phyloP scores from a whole-genome alignment of 2,329 filamentous ascomycete species.

The Pseudonectria buxi region DNA sequence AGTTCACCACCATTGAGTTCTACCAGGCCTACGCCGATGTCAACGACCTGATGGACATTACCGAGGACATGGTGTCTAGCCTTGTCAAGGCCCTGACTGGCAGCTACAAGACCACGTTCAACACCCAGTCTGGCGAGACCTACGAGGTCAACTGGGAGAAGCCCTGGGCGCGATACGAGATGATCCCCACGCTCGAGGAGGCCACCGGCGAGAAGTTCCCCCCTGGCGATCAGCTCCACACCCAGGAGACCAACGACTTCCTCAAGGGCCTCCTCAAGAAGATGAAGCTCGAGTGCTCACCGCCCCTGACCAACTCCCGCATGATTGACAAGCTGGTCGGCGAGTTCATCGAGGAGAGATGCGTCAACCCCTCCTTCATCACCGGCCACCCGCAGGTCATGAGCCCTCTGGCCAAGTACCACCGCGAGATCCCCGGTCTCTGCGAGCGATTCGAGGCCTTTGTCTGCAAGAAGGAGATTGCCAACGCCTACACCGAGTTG shows the following conservation, averaged over 20 bases:
- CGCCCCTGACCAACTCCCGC: constrained; percentile 84
- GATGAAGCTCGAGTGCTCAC: constrained; percentile 81
- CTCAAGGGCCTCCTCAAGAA: constrained; percentile 79
- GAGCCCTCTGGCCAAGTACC: constrained; percentile 94
- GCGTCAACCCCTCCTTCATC: constrained; percentile 71
- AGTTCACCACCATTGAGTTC: constrained; percentile 97
- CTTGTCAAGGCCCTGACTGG: constrained; percentile 87
- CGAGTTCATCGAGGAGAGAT: constrained; percentile 91
- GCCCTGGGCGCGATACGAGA: constrained; percentile 89
- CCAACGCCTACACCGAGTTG: constrained; percentile 96
- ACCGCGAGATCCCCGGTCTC: constrained; percentile 72
- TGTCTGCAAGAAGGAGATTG: constrained; percentile 71
- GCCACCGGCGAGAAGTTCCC: constrained; percentile 92
- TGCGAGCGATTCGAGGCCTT: constrained; percentile 98
- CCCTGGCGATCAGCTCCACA: constrained; percentile 81
- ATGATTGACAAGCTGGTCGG: constrained; percentile 95
- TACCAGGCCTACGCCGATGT: constrained; percentile 92
- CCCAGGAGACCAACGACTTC: constrained; percentile 81
- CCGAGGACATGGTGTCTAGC: constrained; percentile 85
- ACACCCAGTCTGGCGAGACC: constrained; percentile 76
- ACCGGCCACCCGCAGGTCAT: constrained; percentile 63
- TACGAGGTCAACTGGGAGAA: constrained; percentile 94
- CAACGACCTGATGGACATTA: constrained; percentile 73
- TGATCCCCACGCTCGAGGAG: constrained; percentile 82
- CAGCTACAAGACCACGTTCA: constrained; percentile 76